phyloP scores from a whole-genome alignment of 768 basidiomycete genomes.

The Neoboletus magnificus region DNA sequence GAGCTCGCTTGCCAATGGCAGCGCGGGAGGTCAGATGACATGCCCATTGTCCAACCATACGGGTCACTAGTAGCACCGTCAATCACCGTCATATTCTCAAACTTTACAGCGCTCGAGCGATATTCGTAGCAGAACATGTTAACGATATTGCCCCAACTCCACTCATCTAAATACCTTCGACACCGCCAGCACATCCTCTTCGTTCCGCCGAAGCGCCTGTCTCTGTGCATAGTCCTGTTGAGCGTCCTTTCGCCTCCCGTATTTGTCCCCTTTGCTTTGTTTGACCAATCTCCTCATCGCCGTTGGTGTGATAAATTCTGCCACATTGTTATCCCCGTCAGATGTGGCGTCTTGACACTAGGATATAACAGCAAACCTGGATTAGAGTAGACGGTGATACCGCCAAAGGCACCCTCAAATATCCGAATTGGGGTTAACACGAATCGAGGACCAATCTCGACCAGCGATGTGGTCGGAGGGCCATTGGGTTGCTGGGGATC shows the following conservation, averaged over 20 bases:
- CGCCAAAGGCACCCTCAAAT: conserved; percentile 96
- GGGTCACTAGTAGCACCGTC: neutral
- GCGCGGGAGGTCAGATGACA: neutral
- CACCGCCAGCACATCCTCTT: conserved; percentile 79
- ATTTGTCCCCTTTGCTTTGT: conserved; percentile 75
- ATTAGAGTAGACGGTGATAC: conserved; percentile 94
- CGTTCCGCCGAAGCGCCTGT: conserved; percentile 57
- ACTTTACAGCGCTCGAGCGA: neutral
- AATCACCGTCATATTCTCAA: neutral
- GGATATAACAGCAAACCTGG: conserved; percentile 55
- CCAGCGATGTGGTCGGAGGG: conserved; percentile 79
- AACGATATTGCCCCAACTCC: neutral
- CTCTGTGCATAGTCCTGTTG: conserved; percentile 63
- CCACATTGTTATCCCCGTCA: neutral
- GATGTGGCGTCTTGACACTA: neutral
- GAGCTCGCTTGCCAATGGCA: conserved; percentile 13
- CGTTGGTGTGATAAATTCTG: conserved; percentile 92
- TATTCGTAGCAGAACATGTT: neutral
- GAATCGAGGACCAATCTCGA: conserved; percentile 97
- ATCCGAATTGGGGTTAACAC: conserved; percentile 96
- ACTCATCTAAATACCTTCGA: conserved; percentile 84
- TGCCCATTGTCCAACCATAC: conserved; percentile 17
- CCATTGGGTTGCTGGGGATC: conserved; percentile 86
- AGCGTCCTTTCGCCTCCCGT: conserved; percentile 76
- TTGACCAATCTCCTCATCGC: conserved; percentile 68